Evolutionary conservation across 1,139 yeast genomes (phyloP).

Genomic region (Starmera stellimalicola): DNA sequence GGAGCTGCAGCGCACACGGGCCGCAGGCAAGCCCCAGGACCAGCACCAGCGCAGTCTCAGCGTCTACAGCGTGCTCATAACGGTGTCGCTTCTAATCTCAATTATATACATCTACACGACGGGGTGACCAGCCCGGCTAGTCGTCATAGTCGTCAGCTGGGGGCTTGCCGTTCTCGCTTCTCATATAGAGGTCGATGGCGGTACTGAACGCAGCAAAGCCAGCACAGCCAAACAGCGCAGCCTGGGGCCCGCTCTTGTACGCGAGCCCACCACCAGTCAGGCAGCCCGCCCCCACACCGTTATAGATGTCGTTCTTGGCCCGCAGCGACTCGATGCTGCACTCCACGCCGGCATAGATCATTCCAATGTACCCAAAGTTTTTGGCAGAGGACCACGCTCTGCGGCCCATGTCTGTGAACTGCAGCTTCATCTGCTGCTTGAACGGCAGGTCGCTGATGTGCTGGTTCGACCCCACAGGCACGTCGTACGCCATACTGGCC

Average conservation of each 20-base stretch:
- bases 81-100: not conserved
- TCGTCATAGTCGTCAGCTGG: slow-evolving; percentile 87
- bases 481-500: slow-evolving; percentile 78
- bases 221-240: slow-evolving; percentile 87
- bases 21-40: too few species aligned
- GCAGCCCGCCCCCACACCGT: slow-evolving; percentile 91
- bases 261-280: slow-evolving; percentile 96
- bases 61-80: too few species aligned
- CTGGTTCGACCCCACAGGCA: slow-evolving; percentile 52
- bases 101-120: not conserved
- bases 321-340: slow-evolving; percentile 76
- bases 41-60: too few species aligned
- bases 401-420: slow-evolving; percentile 85
- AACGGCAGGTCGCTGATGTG: slow-evolving; percentile 78
- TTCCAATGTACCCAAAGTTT: slow-evolving; percentile 90
- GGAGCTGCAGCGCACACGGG: too few species aligned
- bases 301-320: slow-evolving; percentile 88
- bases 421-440: slow-evolving; percentile 86
- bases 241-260: slow-evolving; percentile 87
- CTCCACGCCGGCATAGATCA: slow-evolving; percentile 91
- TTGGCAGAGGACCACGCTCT: slow-evolving; percentile 84
- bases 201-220: slow-evolving; percentile 96
- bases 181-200: slow-evolving; percentile 80
- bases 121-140: slow-evolving; percentile 23
- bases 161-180: slow-evolving; percentile 79